Evolutionary conservation across 495 filamentous ascomycete species (phyloP).

Genomic region (Penicillium argentinense): DNA sequence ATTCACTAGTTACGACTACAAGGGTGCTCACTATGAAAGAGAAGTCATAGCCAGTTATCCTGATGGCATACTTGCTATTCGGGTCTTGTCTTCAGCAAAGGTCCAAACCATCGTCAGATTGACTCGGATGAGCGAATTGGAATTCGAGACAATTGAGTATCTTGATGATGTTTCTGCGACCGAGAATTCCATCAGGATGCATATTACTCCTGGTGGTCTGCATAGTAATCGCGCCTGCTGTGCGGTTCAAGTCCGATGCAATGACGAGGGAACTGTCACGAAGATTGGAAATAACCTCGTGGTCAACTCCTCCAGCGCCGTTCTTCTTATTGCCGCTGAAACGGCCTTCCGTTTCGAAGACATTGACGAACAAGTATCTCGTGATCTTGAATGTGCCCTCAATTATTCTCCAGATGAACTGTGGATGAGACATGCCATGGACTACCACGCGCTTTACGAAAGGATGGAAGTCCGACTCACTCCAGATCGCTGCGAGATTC

Average conservation of each 20-base stretch:
- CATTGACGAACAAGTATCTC: conserved; percentile 18
- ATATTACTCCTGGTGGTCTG: conserved; percentile 38
- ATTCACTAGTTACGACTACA: conserved; percentile 38
- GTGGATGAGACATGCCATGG: conserved; percentile 25
- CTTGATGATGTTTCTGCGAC: conserved; percentile 31
- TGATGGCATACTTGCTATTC: conserved; percentile 42
- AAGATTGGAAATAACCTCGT: conserved; percentile 34
- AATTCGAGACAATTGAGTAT: conserved; percentile 43
- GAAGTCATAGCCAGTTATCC: conserved; percentile 42
- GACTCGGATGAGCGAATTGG: conserved; percentile 33
- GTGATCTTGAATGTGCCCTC: conserved; percentile 26
- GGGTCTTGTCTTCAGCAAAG: conserved; percentile 30
- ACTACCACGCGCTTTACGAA: conserved; percentile 35
- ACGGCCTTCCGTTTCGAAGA: conserved; percentile 38
- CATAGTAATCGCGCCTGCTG: conserved; percentile 35
- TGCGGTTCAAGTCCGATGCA: conserved; percentile 25
- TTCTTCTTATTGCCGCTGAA: conserved; percentile 41
- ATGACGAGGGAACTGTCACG: conserved; percentile 21
- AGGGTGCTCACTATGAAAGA: conserved; percentile 30
- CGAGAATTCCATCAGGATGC: conserved; percentile 34
- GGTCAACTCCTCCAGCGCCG: conserved; percentile 25
- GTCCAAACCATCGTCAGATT: conserved; percentile 28
- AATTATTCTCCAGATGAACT: conserved; percentile 17
- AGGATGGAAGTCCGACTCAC: conserved; percentile 33
- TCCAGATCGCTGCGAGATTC: conserved; percentile 19